Evolutionary conservation across 1,139 yeast genomes (phyloP), one percentile per base, ranked within the genome.

Genomic region (Geotrichum carabidarum): DNA sequence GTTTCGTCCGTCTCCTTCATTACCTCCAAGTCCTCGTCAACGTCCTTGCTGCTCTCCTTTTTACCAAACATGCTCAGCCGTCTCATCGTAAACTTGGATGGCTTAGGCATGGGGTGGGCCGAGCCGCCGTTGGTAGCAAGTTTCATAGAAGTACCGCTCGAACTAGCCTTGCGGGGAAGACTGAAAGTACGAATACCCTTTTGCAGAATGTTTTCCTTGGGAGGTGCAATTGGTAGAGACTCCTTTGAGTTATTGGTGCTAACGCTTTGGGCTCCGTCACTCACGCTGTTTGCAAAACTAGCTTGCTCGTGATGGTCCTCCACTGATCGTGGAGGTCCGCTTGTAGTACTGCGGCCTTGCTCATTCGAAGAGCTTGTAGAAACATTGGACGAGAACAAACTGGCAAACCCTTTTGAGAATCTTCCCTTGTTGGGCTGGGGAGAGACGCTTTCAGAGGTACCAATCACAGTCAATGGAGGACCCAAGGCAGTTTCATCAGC

Each of bases 151-250:
- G 51, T 57, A 31, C 17, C 32, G 14, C 27, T 41, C 12, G 48
- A 34, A 15, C 42, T 37, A 6, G 27, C 48, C 34, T 48, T 48
- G 32, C 50, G 49, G 2, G 56, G 59, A 11, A 58, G 57, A 11
- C 62, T 61, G 30, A 66, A 62, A 6, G 65, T 61, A n/a, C 70
- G 59, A 61, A 66, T 65, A 18, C 68, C 59, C 58, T 67, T 66
- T 53, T 66, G 70, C 32, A 67, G 56, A 51, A 66, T 60, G 40
- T 56, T 59, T 30, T 61, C 65, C 40, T 59, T 58, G 8, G 30
- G 32, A 30, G 52, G 49, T 4, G 52, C 42, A 9, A 34, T 31
- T 2, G 50, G 55, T 1, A 54, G 27, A 8, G 61, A 57, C 2
- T 59, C 61, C 34, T 41, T 54, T 14, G 64, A 57, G 41, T 36